Evolutionary conservation across 177 flowering plant species (phyloP).

Genomic region (Vitis hybrid): DNA sequence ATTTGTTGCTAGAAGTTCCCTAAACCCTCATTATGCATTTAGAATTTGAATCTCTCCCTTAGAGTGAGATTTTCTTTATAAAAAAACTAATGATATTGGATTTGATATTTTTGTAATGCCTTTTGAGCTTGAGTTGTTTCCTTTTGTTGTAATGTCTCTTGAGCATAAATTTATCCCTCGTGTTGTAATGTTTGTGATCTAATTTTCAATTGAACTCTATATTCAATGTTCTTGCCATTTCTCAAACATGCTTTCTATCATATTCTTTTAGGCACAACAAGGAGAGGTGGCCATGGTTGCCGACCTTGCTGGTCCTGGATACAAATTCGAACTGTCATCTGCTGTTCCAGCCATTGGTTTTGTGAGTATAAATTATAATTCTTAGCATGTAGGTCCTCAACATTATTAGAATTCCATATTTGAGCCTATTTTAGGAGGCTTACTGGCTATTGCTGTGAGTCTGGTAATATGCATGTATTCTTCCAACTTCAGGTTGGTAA

Average conservation of each 20-base stretch:
- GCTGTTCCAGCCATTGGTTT: slow-evolving; percentile 65
- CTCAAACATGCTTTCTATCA: not conserved
- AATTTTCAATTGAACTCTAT: not conserved
- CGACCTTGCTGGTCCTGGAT: slow-evolving; percentile 61
- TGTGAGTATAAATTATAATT: slow-evolving; percentile 46
- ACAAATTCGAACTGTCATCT: slow-evolving; percentile 68
- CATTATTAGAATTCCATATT: not conserved
- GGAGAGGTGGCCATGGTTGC: slow-evolving; percentile 84
- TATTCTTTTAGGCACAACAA: slow-evolving; percentile 59
- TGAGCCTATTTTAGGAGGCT: not conserved
- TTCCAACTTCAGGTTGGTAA: no score
- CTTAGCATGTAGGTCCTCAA: not conserved
- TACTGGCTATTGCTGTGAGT: no score
- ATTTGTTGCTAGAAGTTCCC: no score
- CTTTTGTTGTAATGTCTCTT: not conserved
- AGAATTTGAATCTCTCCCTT: no score
- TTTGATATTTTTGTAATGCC: not conserved
- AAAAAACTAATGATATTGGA: not conserved
- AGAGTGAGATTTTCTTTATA: no score
- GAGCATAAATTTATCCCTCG: no score
- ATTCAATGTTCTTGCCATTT: not conserved
- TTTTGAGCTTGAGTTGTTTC: not conserved
- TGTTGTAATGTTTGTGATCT: not conserved
- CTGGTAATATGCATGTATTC: no score
- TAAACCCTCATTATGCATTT: no score